These are phyloP conservation scores for Dianthus caryophyllus DNA, from an alignment of 148 eudicot species.

Conservation along the genomic window DNA sequence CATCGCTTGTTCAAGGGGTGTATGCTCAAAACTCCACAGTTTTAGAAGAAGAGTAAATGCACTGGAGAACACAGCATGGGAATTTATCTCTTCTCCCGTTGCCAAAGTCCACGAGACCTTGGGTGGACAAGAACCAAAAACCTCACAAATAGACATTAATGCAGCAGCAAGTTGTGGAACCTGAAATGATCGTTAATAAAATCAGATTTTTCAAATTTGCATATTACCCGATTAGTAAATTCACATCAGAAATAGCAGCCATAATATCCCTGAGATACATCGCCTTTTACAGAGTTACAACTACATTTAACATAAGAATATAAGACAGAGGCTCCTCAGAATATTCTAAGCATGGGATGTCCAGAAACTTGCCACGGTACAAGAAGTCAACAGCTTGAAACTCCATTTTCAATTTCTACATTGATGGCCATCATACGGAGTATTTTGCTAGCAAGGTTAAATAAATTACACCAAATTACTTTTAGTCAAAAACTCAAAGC, in stretches of 20 bases:
- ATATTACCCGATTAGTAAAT: slow-evolving; percentile 6
- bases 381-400: background rate
- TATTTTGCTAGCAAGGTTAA: too few species aligned
- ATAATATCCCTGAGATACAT: background rate
- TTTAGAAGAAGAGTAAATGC: slow-evolving; percentile 84
- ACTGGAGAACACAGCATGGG: slow-evolving; percentile 82
- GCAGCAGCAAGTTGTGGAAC: slow-evolving; percentile 97
- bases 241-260: background rate
- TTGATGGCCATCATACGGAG: background rate
- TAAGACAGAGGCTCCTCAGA: slow-evolving; percentile 1
- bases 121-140: slow-evolving; percentile 80
- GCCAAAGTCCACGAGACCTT: slow-evolving; percentile 55
- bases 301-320: background rate
- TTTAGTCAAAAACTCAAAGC: too few species aligned
- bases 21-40: slow-evolving; percentile 88
- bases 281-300: background rate
- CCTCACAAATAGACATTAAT: slow-evolving; percentile 95
- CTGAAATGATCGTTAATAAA: slow-evolving; percentile 35
- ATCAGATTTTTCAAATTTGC: slow-evolving; percentile 10
- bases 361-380: background rate
- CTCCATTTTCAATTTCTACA: slow-evolving; percentile 1
- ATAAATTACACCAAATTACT: too few species aligned
- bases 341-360: background rate
- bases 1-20: slow-evolving; percentile 59
- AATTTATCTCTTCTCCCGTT: slow-evolving; percentile 68